Conservation (phyloP, 2,329 filamentous ascomycete genomes). For the Diplodia seriata region DNA sequence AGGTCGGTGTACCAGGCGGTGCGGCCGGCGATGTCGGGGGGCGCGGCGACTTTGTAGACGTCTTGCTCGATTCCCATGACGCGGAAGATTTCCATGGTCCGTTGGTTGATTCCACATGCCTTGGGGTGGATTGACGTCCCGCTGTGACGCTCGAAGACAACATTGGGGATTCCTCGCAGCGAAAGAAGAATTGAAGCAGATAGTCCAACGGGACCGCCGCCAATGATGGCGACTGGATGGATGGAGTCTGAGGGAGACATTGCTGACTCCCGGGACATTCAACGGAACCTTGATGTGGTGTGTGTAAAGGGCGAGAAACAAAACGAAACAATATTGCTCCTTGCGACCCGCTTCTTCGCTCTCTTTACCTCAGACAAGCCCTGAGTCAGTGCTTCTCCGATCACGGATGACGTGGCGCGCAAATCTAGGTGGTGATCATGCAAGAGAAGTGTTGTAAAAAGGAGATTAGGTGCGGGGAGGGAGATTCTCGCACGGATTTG, state of each 20-base stretch:
- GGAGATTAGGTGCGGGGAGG: neutral
- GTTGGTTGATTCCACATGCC: slow-evolving; percentile 44
- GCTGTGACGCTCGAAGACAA: slow-evolving; percentile 44
- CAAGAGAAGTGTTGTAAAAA: neutral
- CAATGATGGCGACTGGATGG: slow-evolving; percentile 38
- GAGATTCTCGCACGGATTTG: neutral
- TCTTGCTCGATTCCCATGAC: slow-evolving; percentile 44
- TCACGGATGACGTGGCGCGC: neutral
- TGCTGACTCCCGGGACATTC: neutral
- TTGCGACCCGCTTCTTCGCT: no score
- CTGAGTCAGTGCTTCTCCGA: slow-evolving; percentile 3
- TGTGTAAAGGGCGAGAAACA: neutral
- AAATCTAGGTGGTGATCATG: neutral
- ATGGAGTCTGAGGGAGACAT: neutral
- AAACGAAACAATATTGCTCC: neutral
- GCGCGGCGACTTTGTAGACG: slow-evolving; percentile 36
- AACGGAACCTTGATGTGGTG: neutral
- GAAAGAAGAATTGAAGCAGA: slow-evolving; percentile 44
- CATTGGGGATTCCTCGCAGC: slow-evolving; percentile 38
- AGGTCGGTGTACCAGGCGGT: slow-evolving; percentile 44
- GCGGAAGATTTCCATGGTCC: slow-evolving; percentile 42
- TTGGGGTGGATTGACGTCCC: slow-evolving; percentile 46
- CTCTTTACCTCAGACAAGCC: neutral
- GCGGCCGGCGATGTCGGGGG: slow-evolving; percentile 35
- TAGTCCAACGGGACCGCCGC: slow-evolving; percentile 38